Evolutionary conservation across 2,329 filamentous ascomycete species (phyloP), one percentile per base, ranked within the genome.

Genomic region (Arthrobotrys conoides): DNA sequence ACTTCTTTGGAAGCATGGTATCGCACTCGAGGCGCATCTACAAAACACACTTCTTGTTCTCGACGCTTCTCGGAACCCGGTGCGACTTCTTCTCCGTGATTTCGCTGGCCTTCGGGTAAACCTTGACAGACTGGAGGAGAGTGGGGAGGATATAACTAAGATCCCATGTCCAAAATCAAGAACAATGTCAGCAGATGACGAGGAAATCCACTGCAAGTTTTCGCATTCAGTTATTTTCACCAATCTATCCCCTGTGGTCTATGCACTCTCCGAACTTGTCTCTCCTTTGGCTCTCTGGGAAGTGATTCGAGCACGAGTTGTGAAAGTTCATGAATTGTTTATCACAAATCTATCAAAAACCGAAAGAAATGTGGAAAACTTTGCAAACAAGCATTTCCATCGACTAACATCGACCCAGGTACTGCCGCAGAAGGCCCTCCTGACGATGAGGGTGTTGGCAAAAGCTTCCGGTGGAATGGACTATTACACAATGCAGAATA

Each of bases 1-100:
- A 14, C 69, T 71, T 5, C 8, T 71, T 1, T 71, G 69, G 69
- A 36, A 10, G 6, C 57, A 71, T 18, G 69, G 69, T 10, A 71
- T 65, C 24, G 69, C 69, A n/a, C 48, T 71, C 14, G 69, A 71
- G 22, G 57, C 38, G 12, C 69, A 71, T 48, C 49, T 71, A 36
- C 69, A 71, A 30, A 71, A 71, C n/a, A 71, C 69, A 14, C 69
- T 71, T 2, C 57, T 71, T 12, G 46, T 71, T 2, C 36, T 71
- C 6, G 59, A 65, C 14, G 18, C 41, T 18, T 30, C 33, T 24
- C 46, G 48, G 12, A 53, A 44, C 18, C 69, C 69, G 5, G 27
- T 36, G 3, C 33, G 53, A 36, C 48, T 71, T 36, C 57, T 71
- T 12, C 57, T 71, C 9, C 69, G 69, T 9, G 69, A 71, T 18